Evolutionary conservation across 495 filamentous ascomycete species (phyloP).

Genomic region (Talaromyces thailandensis): DNA sequence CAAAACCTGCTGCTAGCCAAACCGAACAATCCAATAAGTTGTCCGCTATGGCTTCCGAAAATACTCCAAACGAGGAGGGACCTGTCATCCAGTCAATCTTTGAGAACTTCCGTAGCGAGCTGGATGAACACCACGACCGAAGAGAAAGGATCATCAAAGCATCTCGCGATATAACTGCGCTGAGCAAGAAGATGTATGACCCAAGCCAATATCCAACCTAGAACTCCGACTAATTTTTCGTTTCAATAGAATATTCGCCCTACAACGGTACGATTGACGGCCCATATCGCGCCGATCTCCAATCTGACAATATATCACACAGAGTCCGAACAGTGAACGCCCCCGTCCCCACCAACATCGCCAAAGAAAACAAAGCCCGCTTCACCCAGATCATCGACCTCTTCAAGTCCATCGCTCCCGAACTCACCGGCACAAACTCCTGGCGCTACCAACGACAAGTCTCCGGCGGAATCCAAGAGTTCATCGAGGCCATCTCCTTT

Average conservation of each 20-base stretch:
- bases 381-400: constrained; percentile 57
- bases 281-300: background rate
- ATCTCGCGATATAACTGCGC: constrained; percentile 80
- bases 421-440: constrained; percentile 69
- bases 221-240: background rate
- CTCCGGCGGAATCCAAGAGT: constrained; percentile 76
- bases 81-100: constrained; percentile 63
- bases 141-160: constrained; percentile 83
- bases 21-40: constrained; percentile 13
- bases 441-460: constrained; percentile 76
- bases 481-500: constrained; percentile 80
- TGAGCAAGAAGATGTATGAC: constrained; percentile 92
- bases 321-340: constrained; percentile 57
- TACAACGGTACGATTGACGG: constrained; percentile 61
- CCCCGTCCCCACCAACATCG: constrained; percentile 55
- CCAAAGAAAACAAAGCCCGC: constrained; percentile 54
- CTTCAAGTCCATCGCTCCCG: constrained; percentile 56
- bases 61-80: constrained; percentile 13
- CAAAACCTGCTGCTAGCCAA: constrained; percentile 15
- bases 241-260: constrained; percentile 68
- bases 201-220: background rate
- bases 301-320: background rate
- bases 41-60: constrained; percentile 12
- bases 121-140: constrained; percentile 91
- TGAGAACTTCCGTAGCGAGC: constrained; percentile 69